These are phyloP conservation scores for Polychytrium aggregatum DNA, from an alignment of 192 early-diverging fungal genomes.

Conservation along the genomic window DNA sequence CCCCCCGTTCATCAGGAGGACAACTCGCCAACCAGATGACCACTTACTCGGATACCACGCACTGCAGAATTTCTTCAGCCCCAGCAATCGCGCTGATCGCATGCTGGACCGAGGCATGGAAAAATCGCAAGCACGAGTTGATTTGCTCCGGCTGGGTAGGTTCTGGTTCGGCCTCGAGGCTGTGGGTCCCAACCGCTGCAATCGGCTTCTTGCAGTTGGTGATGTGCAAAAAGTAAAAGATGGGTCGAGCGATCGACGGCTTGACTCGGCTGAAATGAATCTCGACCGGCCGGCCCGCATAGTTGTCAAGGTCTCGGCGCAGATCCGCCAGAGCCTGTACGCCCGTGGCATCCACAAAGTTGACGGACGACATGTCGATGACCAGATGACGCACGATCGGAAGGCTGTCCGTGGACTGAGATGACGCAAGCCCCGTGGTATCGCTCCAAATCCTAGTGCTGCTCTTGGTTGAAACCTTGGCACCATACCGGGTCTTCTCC, in stretches of 20 bases:
- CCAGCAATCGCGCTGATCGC: too few species aligned
- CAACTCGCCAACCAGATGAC: too few species aligned
- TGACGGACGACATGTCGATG: slow-evolving; percentile 72
- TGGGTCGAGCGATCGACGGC: slow-evolving; percentile 6
- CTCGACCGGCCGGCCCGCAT: slow-evolving; percentile 28
- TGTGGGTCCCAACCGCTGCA: too few species aligned
- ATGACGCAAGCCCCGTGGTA: slow-evolving; percentile 1
- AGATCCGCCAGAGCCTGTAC: slow-evolving; percentile 62
- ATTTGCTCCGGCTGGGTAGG: too few species aligned
- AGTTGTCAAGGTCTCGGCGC: slow-evolving; percentile 40
- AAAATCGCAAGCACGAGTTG: too few species aligned
- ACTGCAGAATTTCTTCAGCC: too few species aligned
- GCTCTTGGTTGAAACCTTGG: slow-evolving; percentile 7
- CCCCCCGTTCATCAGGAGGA: too few species aligned
- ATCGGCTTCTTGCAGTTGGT: too few species aligned
- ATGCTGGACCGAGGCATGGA: too few species aligned
- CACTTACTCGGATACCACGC: too few species aligned
- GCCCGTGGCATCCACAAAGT: slow-evolving; percentile 69
- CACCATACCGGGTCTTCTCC: slow-evolving; percentile 14
- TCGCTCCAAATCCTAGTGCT: too few species aligned
- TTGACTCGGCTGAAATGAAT: slow-evolving; percentile 45
- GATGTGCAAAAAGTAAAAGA: slow-evolving; percentile 8
- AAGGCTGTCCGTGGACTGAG: slow-evolving; percentile 14
- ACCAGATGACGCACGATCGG: slow-evolving; percentile 54
- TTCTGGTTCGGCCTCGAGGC: too few species aligned